Base-by-base conservation (phyloP, 2,329 filamentous ascomycete species). In the Scolecobasidium constrictum region DNA sequence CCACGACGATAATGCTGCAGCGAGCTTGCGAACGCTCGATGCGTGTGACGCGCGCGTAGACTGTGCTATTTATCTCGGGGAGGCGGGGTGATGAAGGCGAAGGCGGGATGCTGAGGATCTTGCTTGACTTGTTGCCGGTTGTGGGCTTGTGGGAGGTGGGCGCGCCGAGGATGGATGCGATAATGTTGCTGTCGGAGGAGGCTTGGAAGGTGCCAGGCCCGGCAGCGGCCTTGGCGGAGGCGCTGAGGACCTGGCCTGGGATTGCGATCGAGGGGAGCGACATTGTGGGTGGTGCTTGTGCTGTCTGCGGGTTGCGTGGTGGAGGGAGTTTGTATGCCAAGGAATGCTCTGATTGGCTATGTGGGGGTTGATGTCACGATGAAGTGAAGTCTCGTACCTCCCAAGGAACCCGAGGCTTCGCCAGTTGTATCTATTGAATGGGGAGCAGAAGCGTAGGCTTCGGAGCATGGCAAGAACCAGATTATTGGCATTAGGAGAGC, bases 141-240 rank as follows among this genome's bases (percentile, higher is more conserved):
- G 43, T 65, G 59, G n/a, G 42, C 19, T 46, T 61, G 49, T 47
- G 56, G 48, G 38, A 70, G 61, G 38, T 61, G 54, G 70, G 51
- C 60, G 62, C 73, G 38, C 88, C 90, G 39, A 87, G 75, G 48
- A 95, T 78, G 16, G 88, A 94, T 46, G 88, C 81, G 60, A 83
- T 83, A 52, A 95, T 75, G 46, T 80, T 75, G 9, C n/a, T 7
- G 9, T 31, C 26, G 19, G 7, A 7, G 48, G 77, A 71, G 64
- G 86, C 74, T 50, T 94, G 71, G 61, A 96, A 86, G 0, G 87
- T 94, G 50, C 90, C 92, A 9, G 84, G 70, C 12, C 90, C 90
- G 20, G 86, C 74, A 33, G 72, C 64, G 62, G 82, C 88, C 50
- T 77, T 75, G 43, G 73, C 68, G 15, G 71, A 63, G 15, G 81